Evolutionary conservation across 805 yeast species (phyloP), one percentile per base, ranked within the genome.

Genomic region (Metschnikowia henanensis): DNA sequence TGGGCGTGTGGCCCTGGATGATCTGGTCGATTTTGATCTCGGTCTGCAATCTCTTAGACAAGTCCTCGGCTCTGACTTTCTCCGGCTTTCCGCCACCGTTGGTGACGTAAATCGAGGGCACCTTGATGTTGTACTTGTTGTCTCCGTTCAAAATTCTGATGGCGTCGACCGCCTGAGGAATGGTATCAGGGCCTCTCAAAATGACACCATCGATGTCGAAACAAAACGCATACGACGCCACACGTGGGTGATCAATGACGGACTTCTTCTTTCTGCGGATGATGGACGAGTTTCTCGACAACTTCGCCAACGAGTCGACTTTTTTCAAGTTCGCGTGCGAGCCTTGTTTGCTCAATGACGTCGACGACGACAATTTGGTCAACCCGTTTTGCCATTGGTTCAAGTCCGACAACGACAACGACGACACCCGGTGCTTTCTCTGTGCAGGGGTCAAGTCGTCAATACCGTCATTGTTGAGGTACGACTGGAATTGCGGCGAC

Each of bases 61-160:
- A 72, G 52, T 87, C 94, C 43, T 75, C 76, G 37, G 92, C 85
- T 54, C 97, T 74, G 8, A 77, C 82, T 43, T 69, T 60, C 62
- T 89, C 97, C 7, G 88, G 84, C 58, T 85, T 80, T 39, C 97
- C 97, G 53, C 96, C 96, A 54, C 97, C 97, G 62, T 89, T 89
- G 46, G 97, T 89, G 58, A 91, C 71, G 39, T 90, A 60, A 17
- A 89, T 79, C 67, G 81, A 91, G 0, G 97, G 96, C 5, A 89
- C 72, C 30, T 75, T 72, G 23, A 89, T 83, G 58, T 84, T 79
- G 69, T 85, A 82, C 58, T 80, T 75, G 71, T 89, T 89, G 25
- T 80, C 80, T 45, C 95, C 95, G 53, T 87, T 82, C 50, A 89
- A 74, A 70, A 85, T 60, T 49, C 75, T 74, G 52, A 89, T 66